Evolutionary conservation across 768 basidiomycete species (phyloP).

Genomic region (Xerocomus spinulosus): DNA sequence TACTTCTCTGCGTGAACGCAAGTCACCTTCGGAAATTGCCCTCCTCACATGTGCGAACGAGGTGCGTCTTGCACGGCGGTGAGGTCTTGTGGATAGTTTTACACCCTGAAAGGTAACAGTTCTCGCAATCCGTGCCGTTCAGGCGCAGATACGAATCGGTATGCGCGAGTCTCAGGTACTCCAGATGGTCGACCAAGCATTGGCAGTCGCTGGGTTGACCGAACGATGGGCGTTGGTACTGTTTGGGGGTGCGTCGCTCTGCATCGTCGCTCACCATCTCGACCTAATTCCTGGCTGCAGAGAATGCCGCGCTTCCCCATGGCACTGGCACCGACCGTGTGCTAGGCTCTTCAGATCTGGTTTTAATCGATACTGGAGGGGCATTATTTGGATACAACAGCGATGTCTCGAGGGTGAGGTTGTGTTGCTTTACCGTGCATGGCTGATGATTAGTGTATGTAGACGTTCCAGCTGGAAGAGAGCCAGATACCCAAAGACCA

Average conservation of each 20-base stretch:
- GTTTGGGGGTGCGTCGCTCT: slow-evolving; percentile 61
- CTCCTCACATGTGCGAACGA: slow-evolving; percentile 78
- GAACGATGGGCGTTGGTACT: slow-evolving; percentile 61
- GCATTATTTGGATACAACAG: slow-evolving; percentile 69
- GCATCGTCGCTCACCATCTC: background rate
- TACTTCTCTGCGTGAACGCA: slow-evolving; percentile 64
- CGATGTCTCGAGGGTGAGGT: slow-evolving; percentile 70
- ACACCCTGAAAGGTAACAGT: slow-evolving; percentile 61
- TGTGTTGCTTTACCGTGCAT: background rate
- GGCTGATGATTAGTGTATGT: background rate
- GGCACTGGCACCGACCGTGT: slow-evolving; percentile 68
- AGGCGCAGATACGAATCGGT: slow-evolving; percentile 57
- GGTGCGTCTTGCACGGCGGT: slow-evolving; percentile 35
- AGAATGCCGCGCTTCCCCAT: slow-evolving; percentile 84
- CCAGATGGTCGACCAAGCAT: slow-evolving; percentile 50
- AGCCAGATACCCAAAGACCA: slow-evolving; percentile 54
- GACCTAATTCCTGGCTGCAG: slow-evolving; percentile 35
- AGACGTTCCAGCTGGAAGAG: slow-evolving; percentile 63
- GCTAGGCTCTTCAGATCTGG: slow-evolving; percentile 54
- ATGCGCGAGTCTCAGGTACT: slow-evolving; percentile 72
- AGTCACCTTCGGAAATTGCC: slow-evolving; percentile 64
- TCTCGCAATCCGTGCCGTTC: slow-evolving; percentile 64
- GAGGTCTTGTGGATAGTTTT: background rate
- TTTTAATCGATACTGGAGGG: slow-evolving; percentile 72
- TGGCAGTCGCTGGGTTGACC: slow-evolving; percentile 54